Base-by-base conservation (phyloP, 352 stramenopile species). In the Phytophthora macrochlamydospora region DNA sequence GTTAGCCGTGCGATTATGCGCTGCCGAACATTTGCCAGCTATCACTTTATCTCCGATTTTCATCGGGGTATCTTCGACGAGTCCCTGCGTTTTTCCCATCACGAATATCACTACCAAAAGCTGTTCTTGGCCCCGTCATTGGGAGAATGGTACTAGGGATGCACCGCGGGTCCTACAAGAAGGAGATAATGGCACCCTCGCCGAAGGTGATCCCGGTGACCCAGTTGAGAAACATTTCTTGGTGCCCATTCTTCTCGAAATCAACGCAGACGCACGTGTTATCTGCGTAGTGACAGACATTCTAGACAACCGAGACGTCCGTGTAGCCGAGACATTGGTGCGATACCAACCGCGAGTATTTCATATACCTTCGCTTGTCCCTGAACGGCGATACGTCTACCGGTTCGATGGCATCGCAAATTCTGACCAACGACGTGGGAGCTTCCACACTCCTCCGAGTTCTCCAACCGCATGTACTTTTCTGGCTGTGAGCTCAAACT, bases 321-420 rank as follows among this genome's bases (percentile, higher is more conserved):
- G 79, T 14, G 64, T 91, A 12, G 65, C 48, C 0, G 37, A 68
- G 24, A 56, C 76, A 12, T 35, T 92, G 18, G 49, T 32, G 14
- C 58, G 68, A 3, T 62, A 83, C 29, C 56, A 60, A 7, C 86
- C 86, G 0, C 49, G 71, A 2, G 67, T 90, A 1, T 92, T 94
- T 64, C 54, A 63, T 28, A 75, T 91, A 31, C 12, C 67, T 6
- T 73, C 60, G 0, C 65, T 94, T 8, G 35, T 59, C 4, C 81
- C 81, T n/a, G 71, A 91, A 38, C 66, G 81, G 24, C 69, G 86
- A 56, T 94, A 90, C 32, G 59, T 90, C 0, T 92, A 90, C 37
- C 79, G 69, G 12, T 93, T 94, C 51, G 84, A 93, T 72, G 84
- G 86, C 1, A 81, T 91, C 9, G 73, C 76, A 8, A 91, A 93